These are phyloP conservation scores for Vicia faba DNA, from an alignment of 306 rosid genomes.

Conservation along the genomic window DNA sequence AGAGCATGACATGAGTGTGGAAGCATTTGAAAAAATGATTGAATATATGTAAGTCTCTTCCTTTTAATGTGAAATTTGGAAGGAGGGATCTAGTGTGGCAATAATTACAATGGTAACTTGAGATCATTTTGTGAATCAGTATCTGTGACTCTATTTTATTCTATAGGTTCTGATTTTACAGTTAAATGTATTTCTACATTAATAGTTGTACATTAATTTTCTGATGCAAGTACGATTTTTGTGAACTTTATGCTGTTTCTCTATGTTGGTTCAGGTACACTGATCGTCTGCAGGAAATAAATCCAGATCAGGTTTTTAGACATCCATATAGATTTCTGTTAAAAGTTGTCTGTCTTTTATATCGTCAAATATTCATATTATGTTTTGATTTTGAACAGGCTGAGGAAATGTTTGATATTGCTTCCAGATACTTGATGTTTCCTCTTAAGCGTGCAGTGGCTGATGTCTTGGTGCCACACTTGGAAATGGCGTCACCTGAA, in stretches of 20 bases:
- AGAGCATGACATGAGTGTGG: conserved; percentile 78
- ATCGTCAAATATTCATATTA: conserved; percentile 31
- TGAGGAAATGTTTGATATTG: conserved; percentile 89
- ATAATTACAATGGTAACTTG: neutral
- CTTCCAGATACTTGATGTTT: conserved; percentile 86
- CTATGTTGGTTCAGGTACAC: conserved; percentile 78
- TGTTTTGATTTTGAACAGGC: conserved; percentile 56
- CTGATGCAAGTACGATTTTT: conserved; percentile 24
- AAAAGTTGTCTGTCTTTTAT: conserved; percentile 27
- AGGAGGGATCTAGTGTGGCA: conserved; percentile 28
- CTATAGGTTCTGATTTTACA: conserved; percentile 27
- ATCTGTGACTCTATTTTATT: conserved; percentile 22
- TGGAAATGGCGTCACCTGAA: conserved; percentile 78
- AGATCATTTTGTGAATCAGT: conserved; percentile 28
- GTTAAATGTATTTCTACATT: conserved; percentile 2
- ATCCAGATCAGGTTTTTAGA: conserved; percentile 74
- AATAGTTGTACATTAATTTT: conserved; percentile 4
- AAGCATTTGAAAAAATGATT: conserved; percentile 85
- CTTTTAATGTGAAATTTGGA: conserved; percentile 24
- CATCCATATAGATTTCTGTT: conserved; percentile 18
- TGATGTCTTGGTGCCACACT: conserved; percentile 79
- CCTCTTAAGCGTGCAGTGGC: conserved; percentile 95
- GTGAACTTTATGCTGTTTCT: conserved; percentile 25
- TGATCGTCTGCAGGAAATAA: conserved; percentile 78
- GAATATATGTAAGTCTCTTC: conserved; percentile 77